Evolutionary conservation across 768 basidiomycete genomes (phyloP).

Genomic region (Phanerochaete carnosa): DNA sequence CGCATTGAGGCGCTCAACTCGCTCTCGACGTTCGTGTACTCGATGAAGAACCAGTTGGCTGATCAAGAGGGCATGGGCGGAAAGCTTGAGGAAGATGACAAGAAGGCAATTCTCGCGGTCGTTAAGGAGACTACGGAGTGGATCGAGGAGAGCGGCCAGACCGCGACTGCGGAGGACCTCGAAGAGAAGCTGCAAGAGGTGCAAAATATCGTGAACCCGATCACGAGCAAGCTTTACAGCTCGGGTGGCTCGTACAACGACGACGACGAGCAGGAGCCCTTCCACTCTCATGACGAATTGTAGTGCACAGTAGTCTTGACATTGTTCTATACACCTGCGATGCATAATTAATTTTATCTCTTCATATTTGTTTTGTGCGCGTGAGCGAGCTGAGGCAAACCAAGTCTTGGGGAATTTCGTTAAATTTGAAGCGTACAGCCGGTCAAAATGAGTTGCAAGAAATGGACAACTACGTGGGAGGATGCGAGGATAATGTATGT

Average conservation of each 20-base stretch:
- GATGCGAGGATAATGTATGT: not conserved
- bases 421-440: not conserved
- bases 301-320: constrained; percentile 23
- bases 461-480: not conserved
- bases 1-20: constrained; percentile 84
- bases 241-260: constrained; percentile 34
- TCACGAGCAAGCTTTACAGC: constrained; percentile 78
- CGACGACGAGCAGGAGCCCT: constrained; percentile 41
- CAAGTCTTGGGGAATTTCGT: not conserved
- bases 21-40: constrained; percentile 79
- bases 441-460: not conserved
- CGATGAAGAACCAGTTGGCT: constrained; percentile 81
- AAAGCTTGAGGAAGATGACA: constrained; percentile 78
- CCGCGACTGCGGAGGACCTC: constrained; percentile 79
- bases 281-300: constrained; percentile 52
- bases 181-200: constrained; percentile 83
- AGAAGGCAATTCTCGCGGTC: constrained; percentile 74
- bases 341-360: constrained; percentile 8
- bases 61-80: constrained; percentile 91
- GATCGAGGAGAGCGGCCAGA: constrained; percentile 81
- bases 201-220: constrained; percentile 75
- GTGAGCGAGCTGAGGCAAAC: no score
- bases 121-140: constrained; percentile 91
- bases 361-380: not conserved
- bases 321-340: constrained; percentile 5